Conservation (phyloP, 345 rosid species). For the Dimocarpus longan region DNA sequence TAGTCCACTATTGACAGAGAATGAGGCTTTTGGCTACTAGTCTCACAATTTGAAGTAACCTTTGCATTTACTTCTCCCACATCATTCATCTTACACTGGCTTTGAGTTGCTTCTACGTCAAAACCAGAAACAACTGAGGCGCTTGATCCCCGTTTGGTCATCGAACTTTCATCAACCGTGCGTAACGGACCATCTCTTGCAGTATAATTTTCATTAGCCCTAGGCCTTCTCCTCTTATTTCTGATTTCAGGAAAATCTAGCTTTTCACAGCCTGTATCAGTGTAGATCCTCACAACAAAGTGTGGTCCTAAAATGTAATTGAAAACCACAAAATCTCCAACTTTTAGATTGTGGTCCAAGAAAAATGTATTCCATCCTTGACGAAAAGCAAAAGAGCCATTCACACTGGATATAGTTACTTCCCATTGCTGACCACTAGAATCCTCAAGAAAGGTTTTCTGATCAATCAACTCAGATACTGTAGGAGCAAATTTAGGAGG, state of each 20-base stretch:
- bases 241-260: conserved; percentile 17
- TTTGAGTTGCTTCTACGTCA: neutral
- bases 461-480: conserved; percentile 24
- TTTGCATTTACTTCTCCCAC: conserved; percentile 1
- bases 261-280: conserved; percentile 39
- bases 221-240: conserved; percentile 24
- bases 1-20: neutral
- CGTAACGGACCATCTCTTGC: neutral
- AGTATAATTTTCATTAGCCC: conserved; percentile 1
- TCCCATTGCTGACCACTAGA: conserved; percentile 33
- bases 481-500: conserved; percentile 43
- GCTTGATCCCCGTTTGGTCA: conserved; percentile 14
- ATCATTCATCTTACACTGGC: conserved; percentile 22
- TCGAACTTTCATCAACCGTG: conserved; percentile 4
- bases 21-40: neutral
- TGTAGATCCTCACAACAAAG: conserved; percentile 40
- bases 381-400: conserved; percentile 33
- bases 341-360: conserved; percentile 30
- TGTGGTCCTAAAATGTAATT: conserved; percentile 31
- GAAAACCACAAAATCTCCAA: conserved; percentile 44
- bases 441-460: conserved; percentile 37
- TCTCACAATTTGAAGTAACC: neutral
- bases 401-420: conserved; percentile 22
- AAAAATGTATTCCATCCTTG: conserved; percentile 45
- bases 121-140: conserved; percentile 17